These are phyloP conservation scores for Fusarium sp. DNA, from an alignment of 2,329 filamentous ascomycete genomes.

Conservation along the genomic window DNA sequence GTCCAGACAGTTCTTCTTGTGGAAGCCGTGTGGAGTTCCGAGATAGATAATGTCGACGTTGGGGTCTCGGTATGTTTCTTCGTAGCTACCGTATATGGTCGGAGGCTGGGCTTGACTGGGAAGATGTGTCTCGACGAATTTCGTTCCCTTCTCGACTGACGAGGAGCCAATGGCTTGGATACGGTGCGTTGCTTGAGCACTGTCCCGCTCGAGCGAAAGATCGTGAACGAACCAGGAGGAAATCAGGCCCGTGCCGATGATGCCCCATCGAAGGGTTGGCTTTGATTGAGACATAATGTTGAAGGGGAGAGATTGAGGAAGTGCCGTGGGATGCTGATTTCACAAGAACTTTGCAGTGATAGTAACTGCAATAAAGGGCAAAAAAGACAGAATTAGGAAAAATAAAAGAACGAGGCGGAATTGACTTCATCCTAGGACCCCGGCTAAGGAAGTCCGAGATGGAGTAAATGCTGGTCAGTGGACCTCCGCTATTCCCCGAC, in stretches of 20 bases:
- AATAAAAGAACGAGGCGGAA: neutral
- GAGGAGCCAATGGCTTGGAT: slow-evolving; percentile 62
- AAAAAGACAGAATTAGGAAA: too few relatives aligned
- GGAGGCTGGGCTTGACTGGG: slow-evolving; percentile 38
- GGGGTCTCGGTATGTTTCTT: slow-evolving; percentile 58
- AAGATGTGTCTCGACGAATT: slow-evolving; percentile 22
- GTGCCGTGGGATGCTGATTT: too few relatives aligned
- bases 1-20: slow-evolving; percentile 60
- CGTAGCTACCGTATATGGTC: slow-evolving; percentile 58
- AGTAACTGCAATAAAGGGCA: too few relatives aligned
- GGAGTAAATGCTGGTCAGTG: neutral
- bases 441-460: slow-evolving; percentile 3
- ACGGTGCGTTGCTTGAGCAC: slow-evolving; percentile 58
- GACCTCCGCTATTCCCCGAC: neutral
- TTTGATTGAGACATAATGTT: slow-evolving; percentile 26
- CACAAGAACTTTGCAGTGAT: too few relatives aligned
- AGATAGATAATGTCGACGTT: slow-evolving; percentile 64
- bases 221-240: slow-evolving; percentile 63
- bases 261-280: slow-evolving; percentile 56
- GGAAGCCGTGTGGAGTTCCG: slow-evolving; percentile 62
- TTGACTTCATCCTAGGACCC: neutral
- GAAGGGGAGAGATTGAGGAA: rapidly evolving
- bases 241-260: slow-evolving; percentile 61
- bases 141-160: slow-evolving; percentile 54
- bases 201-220: slow-evolving; percentile 55